phyloP scores from a whole-genome alignment of 1,139 yeast species.

The Debaryomyces sp. region DNA sequence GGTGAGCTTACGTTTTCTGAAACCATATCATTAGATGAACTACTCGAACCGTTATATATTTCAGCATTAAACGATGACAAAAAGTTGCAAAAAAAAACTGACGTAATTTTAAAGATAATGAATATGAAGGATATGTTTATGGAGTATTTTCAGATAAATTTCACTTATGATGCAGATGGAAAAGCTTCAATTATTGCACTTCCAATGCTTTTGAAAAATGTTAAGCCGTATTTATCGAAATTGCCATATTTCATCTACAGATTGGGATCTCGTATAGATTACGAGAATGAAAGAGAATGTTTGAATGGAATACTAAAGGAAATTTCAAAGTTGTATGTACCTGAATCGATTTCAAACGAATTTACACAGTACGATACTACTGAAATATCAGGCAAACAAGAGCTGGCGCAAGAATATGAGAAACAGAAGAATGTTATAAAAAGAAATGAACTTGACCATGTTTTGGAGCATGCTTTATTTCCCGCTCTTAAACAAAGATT shows the following conservation, averaged over 20 bases:
- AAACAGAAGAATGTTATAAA: constrained; percentile 15
- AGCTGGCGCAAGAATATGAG: constrained; percentile 16
- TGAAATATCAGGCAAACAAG: constrained; percentile 16
- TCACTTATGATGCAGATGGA: constrained; percentile 29
- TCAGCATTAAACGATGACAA: constrained; percentile 13
- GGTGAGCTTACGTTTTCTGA: constrained; percentile 59
- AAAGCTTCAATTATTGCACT: constrained; percentile 46
- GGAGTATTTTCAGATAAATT: constrained; percentile 71
- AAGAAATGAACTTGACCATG: constrained; percentile 26
- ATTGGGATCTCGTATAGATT: constrained; percentile 60
- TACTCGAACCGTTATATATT: constrained; percentile 31
- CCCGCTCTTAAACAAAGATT: constrained; percentile 68
- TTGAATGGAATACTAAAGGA: constrained; percentile 65
- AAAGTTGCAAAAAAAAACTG: constrained; percentile 18
- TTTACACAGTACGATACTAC: constrained; percentile 4
- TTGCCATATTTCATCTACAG: constrained; percentile 68
- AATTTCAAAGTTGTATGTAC: constrained; percentile 73
- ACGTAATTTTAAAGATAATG: constrained; percentile 30
- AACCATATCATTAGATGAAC: constrained; percentile 32
- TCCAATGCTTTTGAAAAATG: constrained; percentile 69
- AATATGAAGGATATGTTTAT: constrained; percentile 72
- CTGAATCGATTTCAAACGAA: constrained; percentile 49
- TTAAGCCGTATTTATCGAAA: constrained; percentile 64
- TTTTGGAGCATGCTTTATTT: constrained; percentile 61
- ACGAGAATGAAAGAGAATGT: constrained; percentile 69